A percentile compares a stretch with the other conserved stretches of the same genome.
These are phyloP conservation scores for Saccharomycopsis capsularis DNA, from an alignment of 805 yeast genomes.

Conservation along the genomic window DNA sequence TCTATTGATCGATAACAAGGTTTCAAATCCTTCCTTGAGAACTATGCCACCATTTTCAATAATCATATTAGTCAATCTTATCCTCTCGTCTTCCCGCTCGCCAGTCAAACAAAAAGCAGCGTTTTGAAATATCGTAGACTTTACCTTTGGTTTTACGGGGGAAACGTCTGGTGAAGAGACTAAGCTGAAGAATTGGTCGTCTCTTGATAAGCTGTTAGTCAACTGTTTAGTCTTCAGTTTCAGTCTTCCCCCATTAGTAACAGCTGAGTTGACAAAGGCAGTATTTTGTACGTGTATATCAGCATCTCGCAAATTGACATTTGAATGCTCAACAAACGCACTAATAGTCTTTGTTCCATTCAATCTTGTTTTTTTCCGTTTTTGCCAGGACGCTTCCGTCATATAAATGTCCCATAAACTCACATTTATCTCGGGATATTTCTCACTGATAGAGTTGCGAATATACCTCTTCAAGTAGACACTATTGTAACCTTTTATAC, in stretches of 20 bases:
- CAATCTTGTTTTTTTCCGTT: slow-evolving; percentile 25
- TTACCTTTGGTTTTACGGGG: slow-evolving; percentile 18
- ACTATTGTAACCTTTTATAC: slow-evolving; percentile 56
- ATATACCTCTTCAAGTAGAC: slow-evolving; percentile 33
- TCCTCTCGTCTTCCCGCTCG: slow-evolving; percentile 7
- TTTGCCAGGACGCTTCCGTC: slow-evolving; percentile 35
- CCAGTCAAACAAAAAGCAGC: slow-evolving; percentile 22
- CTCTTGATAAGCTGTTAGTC: neutral
- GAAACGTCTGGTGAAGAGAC: slow-evolving; percentile 19
- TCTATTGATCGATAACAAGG: slow-evolving; percentile 23
- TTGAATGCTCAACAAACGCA: no score
- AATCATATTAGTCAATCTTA: slow-evolving; percentile 4
- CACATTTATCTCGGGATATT: slow-evolving; percentile 25
- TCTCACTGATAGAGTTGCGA: slow-evolving; percentile 20
- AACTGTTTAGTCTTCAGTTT: no score
- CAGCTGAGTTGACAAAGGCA: neutral
- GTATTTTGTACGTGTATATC: no score
- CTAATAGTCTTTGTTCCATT: neutral
- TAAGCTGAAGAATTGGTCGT: slow-evolving; percentile 9
- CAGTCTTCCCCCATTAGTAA: neutral
- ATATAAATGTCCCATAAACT: slow-evolving; percentile 31
- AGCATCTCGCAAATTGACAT: neutral
- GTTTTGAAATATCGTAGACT: slow-evolving; percentile 20
- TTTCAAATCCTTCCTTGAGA: slow-evolving; percentile 31
- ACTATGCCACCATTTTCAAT: slow-evolving; percentile 33